Evolutionary conservation across 345 rosid genomes (phyloP).

Genomic region (Eucalyptus regnans): DNA sequence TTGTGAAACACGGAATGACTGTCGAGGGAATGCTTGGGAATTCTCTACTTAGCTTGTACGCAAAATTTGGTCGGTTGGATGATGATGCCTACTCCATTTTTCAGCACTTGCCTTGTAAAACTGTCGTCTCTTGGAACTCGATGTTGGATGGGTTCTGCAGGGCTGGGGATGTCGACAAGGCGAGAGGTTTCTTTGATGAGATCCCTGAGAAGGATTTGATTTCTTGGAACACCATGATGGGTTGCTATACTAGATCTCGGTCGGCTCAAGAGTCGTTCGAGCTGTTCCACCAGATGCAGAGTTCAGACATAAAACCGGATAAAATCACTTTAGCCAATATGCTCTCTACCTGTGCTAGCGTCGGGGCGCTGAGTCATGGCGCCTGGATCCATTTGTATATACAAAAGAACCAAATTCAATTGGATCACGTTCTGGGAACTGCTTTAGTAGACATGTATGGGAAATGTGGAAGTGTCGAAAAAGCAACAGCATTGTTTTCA

Average conservation of each 20-base stretch:
- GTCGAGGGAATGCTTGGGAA: conserved; percentile 5
- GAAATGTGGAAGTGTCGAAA: background rate
- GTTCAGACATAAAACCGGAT: conserved; percentile 2
- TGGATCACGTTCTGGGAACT: background rate
- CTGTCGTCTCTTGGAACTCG: conserved; percentile 1
- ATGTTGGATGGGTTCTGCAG: conserved; percentile 10
- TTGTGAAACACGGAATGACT: background rate
- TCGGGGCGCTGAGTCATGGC: conserved; percentile 7
- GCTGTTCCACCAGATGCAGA: conserved; percentile 5
- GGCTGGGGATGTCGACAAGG: background rate
- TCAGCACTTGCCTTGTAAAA: conserved; percentile 4
- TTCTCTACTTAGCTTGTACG: background rate
- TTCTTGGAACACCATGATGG: background rate
- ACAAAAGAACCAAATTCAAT: background rate
- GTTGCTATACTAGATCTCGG: background rate
- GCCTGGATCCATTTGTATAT: conserved; percentile 6
- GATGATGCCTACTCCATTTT: background rate
- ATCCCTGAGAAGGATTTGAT: background rate
- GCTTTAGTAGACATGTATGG: conserved; percentile 17
- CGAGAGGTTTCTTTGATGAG: background rate
- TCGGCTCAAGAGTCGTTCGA: background rate
- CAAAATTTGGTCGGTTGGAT: background rate
- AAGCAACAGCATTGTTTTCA: background rate
- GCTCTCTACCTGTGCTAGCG: background rate
- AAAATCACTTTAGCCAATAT: background rate